A percentile compares a stretch with the other conserved stretches of the same genome.
Conservation (phyloP, 2,329 filamentous ascomycete species). For the Fusarium avenaceum region DNA sequence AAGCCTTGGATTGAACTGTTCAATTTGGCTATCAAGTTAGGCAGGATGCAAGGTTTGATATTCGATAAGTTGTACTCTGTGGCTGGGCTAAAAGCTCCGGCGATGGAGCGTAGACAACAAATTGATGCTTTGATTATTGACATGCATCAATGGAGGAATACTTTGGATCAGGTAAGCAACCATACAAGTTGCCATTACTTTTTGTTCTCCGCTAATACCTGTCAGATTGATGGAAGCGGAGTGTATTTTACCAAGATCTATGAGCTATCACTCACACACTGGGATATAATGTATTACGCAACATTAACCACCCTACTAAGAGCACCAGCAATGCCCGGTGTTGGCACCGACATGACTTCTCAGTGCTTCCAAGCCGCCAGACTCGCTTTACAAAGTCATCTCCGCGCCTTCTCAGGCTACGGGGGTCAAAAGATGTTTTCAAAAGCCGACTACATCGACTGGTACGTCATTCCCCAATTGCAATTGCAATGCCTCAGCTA, state of each 20-base stretch:
- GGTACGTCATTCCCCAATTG: conserved; percentile 4
- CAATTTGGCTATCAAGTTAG: conserved; percentile 22
- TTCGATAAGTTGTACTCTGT: conserved; percentile 35
- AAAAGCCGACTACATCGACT: conserved; percentile 40
- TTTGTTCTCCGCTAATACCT: neutral
- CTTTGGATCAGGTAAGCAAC: conserved; percentile 20
- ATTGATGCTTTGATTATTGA: conserved; percentile 22
- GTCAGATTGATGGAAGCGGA: conserved; percentile 20
- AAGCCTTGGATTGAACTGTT: conserved; percentile 32
- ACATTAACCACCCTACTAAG: conserved; percentile 34
- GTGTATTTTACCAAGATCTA: conserved; percentile 19
- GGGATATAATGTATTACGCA: conserved; percentile 44
- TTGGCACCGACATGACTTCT: conserved; percentile 25
- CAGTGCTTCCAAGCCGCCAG: conserved; percentile 39
- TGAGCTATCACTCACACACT: conserved; percentile 17
- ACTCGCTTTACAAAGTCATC: conserved; percentile 28
- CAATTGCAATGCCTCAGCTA: neutral
- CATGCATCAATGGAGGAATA: conserved; percentile 28
- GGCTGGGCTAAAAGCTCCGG: conserved; percentile 7
- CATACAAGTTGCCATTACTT: neutral
- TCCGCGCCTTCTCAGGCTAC: conserved; percentile 35
- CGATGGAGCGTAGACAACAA: conserved; percentile 15
- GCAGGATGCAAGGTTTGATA: conserved; percentile 27
- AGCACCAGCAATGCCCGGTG: conserved; percentile 24
- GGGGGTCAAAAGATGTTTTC: conserved; percentile 19